A percentile compares a stretch with the other conserved stretches of the same genome.
Conservation (phyloP, 495 filamentous ascomycete species). For the Neurospora hispaniola region DNA sequence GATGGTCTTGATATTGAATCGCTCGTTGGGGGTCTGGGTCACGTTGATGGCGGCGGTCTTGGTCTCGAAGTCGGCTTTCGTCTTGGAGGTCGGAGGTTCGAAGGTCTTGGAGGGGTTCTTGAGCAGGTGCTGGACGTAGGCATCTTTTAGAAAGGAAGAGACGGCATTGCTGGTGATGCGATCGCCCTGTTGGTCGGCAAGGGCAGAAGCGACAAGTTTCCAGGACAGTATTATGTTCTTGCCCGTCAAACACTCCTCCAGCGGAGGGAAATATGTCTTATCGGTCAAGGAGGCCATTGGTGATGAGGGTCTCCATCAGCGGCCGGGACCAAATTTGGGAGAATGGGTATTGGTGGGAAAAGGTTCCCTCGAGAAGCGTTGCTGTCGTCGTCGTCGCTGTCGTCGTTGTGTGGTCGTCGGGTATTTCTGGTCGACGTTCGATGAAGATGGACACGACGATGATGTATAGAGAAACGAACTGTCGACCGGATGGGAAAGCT, state of each 20-base stretch:
- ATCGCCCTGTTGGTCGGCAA: slow-evolving; percentile 43
- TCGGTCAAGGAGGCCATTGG: slow-evolving; percentile 55
- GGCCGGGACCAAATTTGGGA: slow-evolving; percentile 1
- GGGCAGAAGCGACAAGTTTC: slow-evolving; percentile 57
- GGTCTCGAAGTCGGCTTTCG: slow-evolving; percentile 67
- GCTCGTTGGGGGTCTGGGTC: slow-evolving; percentile 52
- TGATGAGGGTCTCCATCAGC: slow-evolving; percentile 35
- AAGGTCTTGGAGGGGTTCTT: slow-evolving; percentile 54
- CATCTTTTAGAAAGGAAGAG: slow-evolving; percentile 55
- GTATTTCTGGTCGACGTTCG: background rate
- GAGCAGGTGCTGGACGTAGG: slow-evolving; percentile 54
- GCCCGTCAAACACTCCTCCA: slow-evolving; percentile 37
- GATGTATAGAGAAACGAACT: background rate
- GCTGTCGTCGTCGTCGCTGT: background rate
- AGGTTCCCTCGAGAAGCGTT: background rate
- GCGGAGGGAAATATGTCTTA: slow-evolving; percentile 36
- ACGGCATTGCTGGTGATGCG: slow-evolving; percentile 40
- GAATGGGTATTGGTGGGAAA: background rate
- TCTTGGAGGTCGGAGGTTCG: slow-evolving; percentile 41
- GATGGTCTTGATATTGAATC: slow-evolving; percentile 68
- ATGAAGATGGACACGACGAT: background rate
- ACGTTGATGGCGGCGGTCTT: slow-evolving; percentile 88
- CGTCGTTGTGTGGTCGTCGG: background rate
- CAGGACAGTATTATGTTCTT: slow-evolving; percentile 48
- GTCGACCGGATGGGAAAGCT: background rate